These are phyloP conservation scores for Citrus inodora DNA, from an alignment of 345 rosid species.

Conservation along the genomic window DNA sequence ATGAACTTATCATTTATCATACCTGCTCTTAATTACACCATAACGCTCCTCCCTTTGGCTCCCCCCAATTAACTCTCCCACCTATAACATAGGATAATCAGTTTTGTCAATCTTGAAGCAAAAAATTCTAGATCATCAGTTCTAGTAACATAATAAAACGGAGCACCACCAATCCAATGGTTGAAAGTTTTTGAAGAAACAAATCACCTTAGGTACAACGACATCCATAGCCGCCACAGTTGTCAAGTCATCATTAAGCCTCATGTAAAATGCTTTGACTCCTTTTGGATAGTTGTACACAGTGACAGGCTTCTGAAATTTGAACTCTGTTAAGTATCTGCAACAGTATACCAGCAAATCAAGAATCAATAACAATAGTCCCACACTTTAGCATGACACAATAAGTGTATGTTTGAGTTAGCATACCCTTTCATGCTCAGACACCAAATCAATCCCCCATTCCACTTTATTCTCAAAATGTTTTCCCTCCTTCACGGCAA, in stretches of 20 bases:
- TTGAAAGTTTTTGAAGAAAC: neutral
- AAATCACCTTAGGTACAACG: conserved; percentile 80
- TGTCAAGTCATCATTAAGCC: conserved; percentile 75
- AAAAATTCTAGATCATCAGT: neutral
- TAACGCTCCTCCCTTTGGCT: conserved; percentile 95
- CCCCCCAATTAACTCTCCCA: conserved; percentile 94
- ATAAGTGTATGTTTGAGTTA: neutral
- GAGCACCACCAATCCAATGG: neutral
- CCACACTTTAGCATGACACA: neutral
- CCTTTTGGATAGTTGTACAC: conserved; percentile 93
- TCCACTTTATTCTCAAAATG: conserved; percentile 72
- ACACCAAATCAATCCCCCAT: conserved; percentile 93
- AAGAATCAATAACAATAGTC: neutral
- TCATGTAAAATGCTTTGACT: conserved; percentile 95
- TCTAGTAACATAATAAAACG: neutral
- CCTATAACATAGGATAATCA: conserved; percentile 33
- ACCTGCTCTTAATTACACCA: conserved; percentile 66
- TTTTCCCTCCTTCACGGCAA: conserved; percentile 68
- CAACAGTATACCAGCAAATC: conserved; percentile 1
- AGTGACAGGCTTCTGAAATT: conserved; percentile 83
- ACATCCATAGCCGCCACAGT: conserved; percentile 98
- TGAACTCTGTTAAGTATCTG: conserved; percentile 87
- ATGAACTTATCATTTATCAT: conserved; percentile 4
- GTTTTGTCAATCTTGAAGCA: neutral
- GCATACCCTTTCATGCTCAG: conserved; percentile 93